Evolutionary conservation across 1,139 yeast genomes (phyloP), one percentile per base, ranked within the genome.

Genomic region (Scheffersomyces cryptocercus): DNA sequence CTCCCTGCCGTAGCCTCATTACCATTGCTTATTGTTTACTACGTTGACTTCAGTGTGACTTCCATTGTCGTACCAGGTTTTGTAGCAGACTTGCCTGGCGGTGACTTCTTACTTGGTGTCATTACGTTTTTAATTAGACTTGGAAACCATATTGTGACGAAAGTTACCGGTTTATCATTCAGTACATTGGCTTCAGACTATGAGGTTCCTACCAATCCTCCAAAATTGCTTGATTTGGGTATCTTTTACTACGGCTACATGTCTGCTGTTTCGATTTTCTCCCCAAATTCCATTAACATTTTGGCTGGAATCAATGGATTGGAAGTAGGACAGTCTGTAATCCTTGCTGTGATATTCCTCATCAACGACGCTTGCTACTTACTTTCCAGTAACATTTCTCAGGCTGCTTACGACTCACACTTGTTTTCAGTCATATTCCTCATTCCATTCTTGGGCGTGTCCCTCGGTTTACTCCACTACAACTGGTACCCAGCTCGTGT

Each of bases 231-330:
- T 32, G 95, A 93, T 63, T 72, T 93, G 47, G 97, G 97, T 1
- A 65, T 75, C 29, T 67, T 87, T 36, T 93, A 93, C 68, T 93
- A 93, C 61, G 70, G 70, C 15, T 93, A 93, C 70, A 93, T 93
- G 99, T 88, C 88, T 0, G 78, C 96, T 0, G 82, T 93, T 42
- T 85, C 96, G 4, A 91, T 93, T 38, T 93, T 93, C 61, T 87
- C 97, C 53, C 97, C 99, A 24, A 93, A 93, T 62, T 87, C 97
- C n/a, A 91, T 93, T 64, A 93, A 93, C 62, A 93, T 93, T 43
- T 73, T 91, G 38, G 99, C 99, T 0, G 99, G 99, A 3, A 81
- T 93, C 42, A 93, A 93, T 62, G 99, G 99, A 0, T 73, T 93
- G 36, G 99, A 93, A 65, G 98, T 90, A 10, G 98, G 98, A 16